phyloP scores from a whole-genome alignment of 1,139 yeast species.

The Pichiaceae sp. region DNA sequence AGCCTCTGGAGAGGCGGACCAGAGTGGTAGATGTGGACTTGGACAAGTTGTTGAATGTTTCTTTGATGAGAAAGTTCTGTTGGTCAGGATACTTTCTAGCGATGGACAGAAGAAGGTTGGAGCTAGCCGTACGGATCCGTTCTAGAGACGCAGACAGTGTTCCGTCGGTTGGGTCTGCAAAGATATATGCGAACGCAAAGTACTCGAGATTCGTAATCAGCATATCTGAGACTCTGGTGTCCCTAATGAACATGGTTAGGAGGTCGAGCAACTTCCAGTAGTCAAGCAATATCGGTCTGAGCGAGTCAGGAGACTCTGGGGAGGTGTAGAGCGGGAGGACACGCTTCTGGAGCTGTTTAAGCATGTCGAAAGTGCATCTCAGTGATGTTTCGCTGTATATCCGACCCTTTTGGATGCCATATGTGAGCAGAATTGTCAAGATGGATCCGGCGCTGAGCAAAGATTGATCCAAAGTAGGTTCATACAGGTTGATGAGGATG shows the following conservation, averaged over 20 bases:
- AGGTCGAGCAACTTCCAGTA: constrained; percentile 6
- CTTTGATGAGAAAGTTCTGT: constrained; percentile 50
- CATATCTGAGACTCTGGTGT: constrained; percentile 32
- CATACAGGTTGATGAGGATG: neutral
- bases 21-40: constrained; percentile 22
- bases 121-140: constrained; percentile 26
- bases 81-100: constrained; percentile 43
- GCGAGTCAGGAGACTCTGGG: constrained; percentile 6
- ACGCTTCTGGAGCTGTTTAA: constrained; percentile 31
- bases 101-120: constrained; percentile 34
- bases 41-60: constrained; percentile 40
- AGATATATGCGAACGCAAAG: constrained; percentile 32
- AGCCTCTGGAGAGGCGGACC: constrained; percentile 36
- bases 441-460: neutral
- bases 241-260: constrained; percentile 6
- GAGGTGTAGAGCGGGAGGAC: constrained; percentile 16
- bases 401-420: neutral
- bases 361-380: constrained; percentile 31
- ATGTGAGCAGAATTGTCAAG: neutral
- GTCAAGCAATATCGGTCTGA: neutral
- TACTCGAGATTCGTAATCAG: constrained; percentile 45
- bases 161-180: constrained; percentile 13
- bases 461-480: neutral
- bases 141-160: constrained; percentile 24
- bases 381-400: constrained; percentile 36